Evolutionary conservation across 345 rosid species (phyloP), one percentile per base, ranked within the genome.

Genomic region (Brassica juncea): DNA sequence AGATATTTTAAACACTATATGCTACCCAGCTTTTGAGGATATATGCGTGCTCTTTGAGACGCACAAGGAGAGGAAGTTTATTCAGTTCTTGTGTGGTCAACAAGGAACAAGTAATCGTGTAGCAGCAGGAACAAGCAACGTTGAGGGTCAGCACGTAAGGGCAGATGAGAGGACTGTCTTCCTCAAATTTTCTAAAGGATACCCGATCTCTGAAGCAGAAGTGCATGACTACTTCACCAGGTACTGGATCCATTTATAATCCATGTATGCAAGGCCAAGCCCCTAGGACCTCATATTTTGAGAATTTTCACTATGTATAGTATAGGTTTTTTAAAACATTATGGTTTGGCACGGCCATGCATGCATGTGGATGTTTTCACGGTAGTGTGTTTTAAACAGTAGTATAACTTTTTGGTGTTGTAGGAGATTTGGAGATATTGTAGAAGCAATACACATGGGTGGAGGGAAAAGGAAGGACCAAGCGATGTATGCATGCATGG

Each of bases 1-100:
- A 0, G 84, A 44, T 55, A 80, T 82, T 4, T 57, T 85, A 3
- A 72, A 19, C 11, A 77, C 85, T 6, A 77, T 90, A 19, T 92
- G 94, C 58, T 21, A 52, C 4, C 82, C 86, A 63, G 92, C 88
- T 32, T 89, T 92, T 5, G 70, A 71, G 1, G 97, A 92, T 74
- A 79, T 90, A 34, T 10, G 64, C 8, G 8, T 3, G 6, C 30
- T 1, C 0, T 69, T 74, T 44, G 64, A 30, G 58, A 37, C 6
- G 60, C 6, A 4, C 5, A 23, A 2, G 6, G 61, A 7, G 74
- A 30, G 5, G 47, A 19, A 12, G 59, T 15, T 16, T 54, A 6
- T 2, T 9, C 25, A 54, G 59, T 54, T 1, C 59, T 15, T 54
- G 25, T 54, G 59, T 15, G 59, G 59, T 16, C 23, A 6, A 6